phyloP scores from a whole-genome alignment of 495 filamentous ascomycete genomes.

The Neurospora pannonica region DNA sequence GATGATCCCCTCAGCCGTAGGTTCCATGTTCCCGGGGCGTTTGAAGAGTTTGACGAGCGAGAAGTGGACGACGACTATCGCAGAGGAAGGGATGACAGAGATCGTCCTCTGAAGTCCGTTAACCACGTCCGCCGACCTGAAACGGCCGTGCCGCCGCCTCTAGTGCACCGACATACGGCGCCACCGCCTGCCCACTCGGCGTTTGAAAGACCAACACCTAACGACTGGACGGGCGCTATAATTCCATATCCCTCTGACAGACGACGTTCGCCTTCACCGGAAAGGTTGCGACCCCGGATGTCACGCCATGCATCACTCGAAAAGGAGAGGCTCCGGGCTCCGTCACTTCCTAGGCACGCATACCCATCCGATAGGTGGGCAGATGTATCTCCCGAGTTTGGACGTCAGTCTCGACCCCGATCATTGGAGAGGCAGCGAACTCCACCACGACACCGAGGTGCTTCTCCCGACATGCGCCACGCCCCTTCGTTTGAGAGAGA shows the following conservation, averaged over 20 bases:
- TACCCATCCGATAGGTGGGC: background rate
- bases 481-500: conserved; percentile 33
- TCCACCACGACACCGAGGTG: conserved; percentile 1
- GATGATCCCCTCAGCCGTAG: conserved; percentile 50
- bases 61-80: conserved; percentile 21
- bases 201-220: conserved; percentile 18
- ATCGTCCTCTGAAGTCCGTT: conserved; percentile 30
- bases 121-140: conserved; percentile 35
- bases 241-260: conserved; percentile 10
- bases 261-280: conserved; percentile 11
- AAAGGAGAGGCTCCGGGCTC: background rate
- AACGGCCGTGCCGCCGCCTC: conserved; percentile 27
- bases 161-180: conserved; percentile 9
- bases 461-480: conserved; percentile 11
- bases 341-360: background rate
- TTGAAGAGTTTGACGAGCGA: conserved; percentile 32
- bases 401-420: background rate
- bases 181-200: conserved; percentile 26
- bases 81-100: conserved; percentile 5
- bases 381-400: background rate
- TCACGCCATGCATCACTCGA: conserved; percentile 7
- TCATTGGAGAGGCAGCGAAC: conserved; percentile 8
- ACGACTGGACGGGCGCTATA: conserved; percentile 6
- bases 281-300: conserved; percentile 2
- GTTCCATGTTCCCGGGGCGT: conserved; percentile 32